Percentiles rank a stretch among this genome's conserved stretches.
phyloP scores from a whole-genome alignment of 371 early-diverging fungal genomes.

The Rhizomucor miehei region DNA sequence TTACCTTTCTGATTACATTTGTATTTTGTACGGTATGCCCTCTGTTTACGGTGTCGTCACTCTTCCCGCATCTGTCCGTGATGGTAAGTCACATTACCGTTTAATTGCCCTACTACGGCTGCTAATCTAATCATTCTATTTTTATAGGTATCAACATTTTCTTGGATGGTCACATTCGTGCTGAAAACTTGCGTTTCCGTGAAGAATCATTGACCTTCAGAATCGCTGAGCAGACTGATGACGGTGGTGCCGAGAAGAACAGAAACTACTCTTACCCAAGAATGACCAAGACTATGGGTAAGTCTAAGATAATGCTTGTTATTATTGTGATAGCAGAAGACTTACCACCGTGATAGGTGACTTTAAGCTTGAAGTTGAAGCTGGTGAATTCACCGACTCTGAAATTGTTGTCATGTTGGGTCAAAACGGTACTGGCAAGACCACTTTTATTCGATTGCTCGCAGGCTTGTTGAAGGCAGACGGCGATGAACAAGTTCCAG shows the following conservation, averaged over 20 bases:
- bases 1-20: conserved; percentile 98
- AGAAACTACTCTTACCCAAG: conserved; percentile 84
- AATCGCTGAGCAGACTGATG: conserved; percentile 69
- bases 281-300: conserved; percentile 81
- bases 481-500: conserved; percentile 76
- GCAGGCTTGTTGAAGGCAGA: conserved; percentile 92
- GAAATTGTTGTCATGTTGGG: conserved; percentile 99
- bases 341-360: no score
- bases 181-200: conserved; percentile 99
- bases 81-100: conserved; percentile 66
- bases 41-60: conserved; percentile 99
- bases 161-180: conserved; percentile 98
- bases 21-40: conserved; percentile 98
- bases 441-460: conserved; percentile 96
- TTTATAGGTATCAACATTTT: conserved; percentile 93
- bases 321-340: no score
- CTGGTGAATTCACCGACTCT: conserved; percentile 94
- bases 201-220: conserved; percentile 96
- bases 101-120: background rate
- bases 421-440: conserved; percentile 99
- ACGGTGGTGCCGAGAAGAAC: conserved; percentile 70
- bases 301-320: background rate
- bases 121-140: background rate
- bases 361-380: conserved; percentile 83
- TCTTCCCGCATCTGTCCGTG: conserved; percentile 96